These are phyloP conservation scores for Sphagnum fallax DNA, from an alignment of 228 moss, liverwort and hornwort species.

Conservation along the genomic window DNA sequence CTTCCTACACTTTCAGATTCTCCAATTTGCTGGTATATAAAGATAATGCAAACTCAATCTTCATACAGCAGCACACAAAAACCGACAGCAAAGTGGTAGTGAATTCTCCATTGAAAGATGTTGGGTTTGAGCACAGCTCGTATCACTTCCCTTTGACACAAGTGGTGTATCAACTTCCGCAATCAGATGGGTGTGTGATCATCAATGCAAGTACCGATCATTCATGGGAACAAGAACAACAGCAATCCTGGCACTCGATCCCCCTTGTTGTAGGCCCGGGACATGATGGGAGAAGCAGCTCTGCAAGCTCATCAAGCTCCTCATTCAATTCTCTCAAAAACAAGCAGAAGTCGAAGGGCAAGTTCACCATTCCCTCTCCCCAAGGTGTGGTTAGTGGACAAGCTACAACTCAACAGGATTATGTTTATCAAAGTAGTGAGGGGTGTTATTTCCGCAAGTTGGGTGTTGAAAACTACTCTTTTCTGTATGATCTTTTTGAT, in stretches of 20 bases:
- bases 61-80: constrained; percentile 33
- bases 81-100: constrained; percentile 25
- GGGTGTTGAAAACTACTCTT: constrained; percentile 31
- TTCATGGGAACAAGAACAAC: constrained; percentile 44
- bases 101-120: constrained; percentile 25
- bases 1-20: constrained; percentile 22
- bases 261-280: too few species aligned
- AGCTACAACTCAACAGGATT: constrained; percentile 39
- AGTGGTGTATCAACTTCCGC: neutral
- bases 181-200: constrained; percentile 9
- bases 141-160: constrained; percentile 56
- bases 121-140: constrained; percentile 21
- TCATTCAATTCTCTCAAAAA: constrained; percentile 53
- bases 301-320: constrained; percentile 2
- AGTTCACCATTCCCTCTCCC: constrained; percentile 17
- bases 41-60: constrained; percentile 10
- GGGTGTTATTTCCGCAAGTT: constrained; percentile 64
- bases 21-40: constrained; percentile 18
- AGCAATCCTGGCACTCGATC: neutral
- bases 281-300: too few species aligned
- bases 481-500: constrained; percentile 35
- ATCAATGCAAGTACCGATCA: constrained; percentile 31
- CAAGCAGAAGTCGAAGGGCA: constrained; percentile 38
- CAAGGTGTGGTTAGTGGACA: constrained; percentile 24
- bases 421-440: constrained; percentile 20